These are phyloP conservation scores for Fraxinus anomala DNA, from an alignment of 257 asterid species.

Conservation along the genomic window DNA sequence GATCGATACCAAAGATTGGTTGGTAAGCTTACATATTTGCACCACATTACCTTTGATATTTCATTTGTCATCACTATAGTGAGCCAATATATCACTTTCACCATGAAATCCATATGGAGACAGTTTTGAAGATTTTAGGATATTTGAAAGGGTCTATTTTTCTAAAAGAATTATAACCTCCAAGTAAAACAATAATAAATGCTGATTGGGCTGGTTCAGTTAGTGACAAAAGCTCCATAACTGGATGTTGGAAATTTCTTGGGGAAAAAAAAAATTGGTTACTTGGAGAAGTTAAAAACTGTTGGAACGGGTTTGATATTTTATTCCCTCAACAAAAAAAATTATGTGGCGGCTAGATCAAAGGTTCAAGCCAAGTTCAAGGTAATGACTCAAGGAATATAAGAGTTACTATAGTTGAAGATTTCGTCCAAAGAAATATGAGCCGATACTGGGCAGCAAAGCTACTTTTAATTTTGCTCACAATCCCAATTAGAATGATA, in stretches of 20 bases:
- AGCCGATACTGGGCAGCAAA: neutral
- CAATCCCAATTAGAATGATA: neutral
- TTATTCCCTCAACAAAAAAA: too few relatives aligned
- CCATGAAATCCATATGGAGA: neutral
- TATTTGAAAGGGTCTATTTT: neutral
- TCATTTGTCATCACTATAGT: neutral
- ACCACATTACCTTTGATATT: neutral
- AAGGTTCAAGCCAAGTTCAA: neutral
- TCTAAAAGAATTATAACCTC: neutral
- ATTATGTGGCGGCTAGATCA: neutral
- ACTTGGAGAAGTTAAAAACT: neutral
- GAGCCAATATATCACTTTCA: neutral
- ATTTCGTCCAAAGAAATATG: too few relatives aligned
- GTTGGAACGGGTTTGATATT: too few relatives aligned
- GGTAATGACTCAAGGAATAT: neutral
- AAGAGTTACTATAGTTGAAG: neutral
- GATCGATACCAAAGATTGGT: neutral
- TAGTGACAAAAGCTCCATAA: neutral
- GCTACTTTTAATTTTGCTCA: neutral
- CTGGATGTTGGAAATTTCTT: too few relatives aligned
- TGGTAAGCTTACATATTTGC: neutral
- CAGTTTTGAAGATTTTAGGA: neutral
- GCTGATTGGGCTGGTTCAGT: neutral
- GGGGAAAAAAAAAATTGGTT: neutral
- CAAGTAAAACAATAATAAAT: too few relatives aligned